A percentile compares a stretch with the other conserved stretches of the same genome.
phyloP scores from a whole-genome alignment of 2,329 filamentous ascomycete genomes.

The Penicillium thymicola region DNA sequence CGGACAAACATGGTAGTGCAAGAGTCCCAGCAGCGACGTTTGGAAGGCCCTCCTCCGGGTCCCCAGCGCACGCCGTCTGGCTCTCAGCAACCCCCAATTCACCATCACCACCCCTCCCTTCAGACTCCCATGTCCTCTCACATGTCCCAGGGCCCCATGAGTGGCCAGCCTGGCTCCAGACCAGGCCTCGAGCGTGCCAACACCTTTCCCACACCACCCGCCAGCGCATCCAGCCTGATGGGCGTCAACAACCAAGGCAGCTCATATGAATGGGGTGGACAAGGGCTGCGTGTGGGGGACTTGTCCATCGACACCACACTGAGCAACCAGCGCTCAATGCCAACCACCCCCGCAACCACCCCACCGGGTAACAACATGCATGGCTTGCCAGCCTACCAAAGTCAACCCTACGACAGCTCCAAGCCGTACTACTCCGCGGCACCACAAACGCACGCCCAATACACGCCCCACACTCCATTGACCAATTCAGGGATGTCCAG shows the following conservation, averaged over 20 bases:
- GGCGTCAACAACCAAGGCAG: conserved; percentile 69
- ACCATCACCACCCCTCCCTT: conserved; percentile 65
- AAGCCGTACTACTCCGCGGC: conserved; percentile 75
- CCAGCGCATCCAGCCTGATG: conserved; percentile 85
- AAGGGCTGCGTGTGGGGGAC: conserved; percentile 21
- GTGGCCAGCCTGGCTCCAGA: conserved; percentile 58
- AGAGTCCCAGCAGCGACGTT: conserved; percentile 71
- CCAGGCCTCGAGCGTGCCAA: conserved; percentile 80
- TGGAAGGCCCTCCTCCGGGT: conserved; percentile 49
- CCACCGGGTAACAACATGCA: conserved; percentile 76
- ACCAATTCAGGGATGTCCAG: conserved; percentile 65
- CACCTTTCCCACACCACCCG: conserved; percentile 90
- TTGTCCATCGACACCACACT: conserved; percentile 78
- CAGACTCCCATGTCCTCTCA: conserved; percentile 57
- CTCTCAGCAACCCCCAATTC: conserved; percentile 58
- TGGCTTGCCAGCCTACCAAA: conserved; percentile 73
- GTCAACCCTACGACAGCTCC: conserved; percentile 70
- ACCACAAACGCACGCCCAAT: conserved; percentile 64
- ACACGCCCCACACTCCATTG: conserved; percentile 59
- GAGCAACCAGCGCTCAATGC: conserved; percentile 78
- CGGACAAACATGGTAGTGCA: conserved; percentile 84
- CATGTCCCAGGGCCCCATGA: conserved; percentile 64
- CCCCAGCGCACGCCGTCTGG: conserved; percentile 62
- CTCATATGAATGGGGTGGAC: conserved; percentile 74
- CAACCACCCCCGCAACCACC: conserved; percentile 85